Percentiles rank a stretch among this genome's conserved stretches.
Conservation (phyloP, 2,329 filamentous ascomycete genomes). For the Sclerotinia sclerotiorum region DNA sequence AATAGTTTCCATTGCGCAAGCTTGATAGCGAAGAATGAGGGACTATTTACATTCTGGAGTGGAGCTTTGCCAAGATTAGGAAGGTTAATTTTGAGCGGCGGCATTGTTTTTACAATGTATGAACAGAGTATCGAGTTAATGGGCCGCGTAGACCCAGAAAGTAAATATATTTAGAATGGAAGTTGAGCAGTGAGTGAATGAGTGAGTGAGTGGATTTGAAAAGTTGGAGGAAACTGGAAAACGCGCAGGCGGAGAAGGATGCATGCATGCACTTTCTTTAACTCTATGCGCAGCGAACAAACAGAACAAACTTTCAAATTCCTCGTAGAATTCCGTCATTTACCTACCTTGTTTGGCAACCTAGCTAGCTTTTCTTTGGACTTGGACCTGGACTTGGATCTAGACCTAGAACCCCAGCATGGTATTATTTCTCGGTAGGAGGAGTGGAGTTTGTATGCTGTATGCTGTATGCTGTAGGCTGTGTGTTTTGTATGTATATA, state of each 20-base stretch:
- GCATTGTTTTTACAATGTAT: slow-evolving; percentile 98
- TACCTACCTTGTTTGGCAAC: background rate
- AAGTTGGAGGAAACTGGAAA: slow-evolving; percentile 26
- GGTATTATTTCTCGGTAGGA: slow-evolving; percentile 9
- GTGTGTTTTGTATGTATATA: no score
- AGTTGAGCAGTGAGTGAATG: slow-evolving; percentile 13
- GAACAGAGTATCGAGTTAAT: slow-evolving; percentile 94
- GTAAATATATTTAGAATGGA: slow-evolving; percentile 67
- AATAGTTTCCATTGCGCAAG: slow-evolving; percentile 83
- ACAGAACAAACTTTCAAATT: background rate
- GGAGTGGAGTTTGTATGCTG: background rate
- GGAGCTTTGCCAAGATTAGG: slow-evolving; percentile 84
- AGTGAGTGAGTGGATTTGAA: slow-evolving; percentile 23
- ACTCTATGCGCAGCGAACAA: background rate
- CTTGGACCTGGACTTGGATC: no score
- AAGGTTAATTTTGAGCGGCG: slow-evolving; percentile 83
- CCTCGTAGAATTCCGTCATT: slow-evolving; percentile 14
- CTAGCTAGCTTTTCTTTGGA: background rate
- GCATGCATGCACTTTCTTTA: background rate
- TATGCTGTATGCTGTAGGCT: no score
- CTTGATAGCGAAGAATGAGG: slow-evolving; percentile 85
- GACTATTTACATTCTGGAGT: slow-evolving; percentile 88
- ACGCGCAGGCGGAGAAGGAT: no score
- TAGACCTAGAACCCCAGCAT: background rate
- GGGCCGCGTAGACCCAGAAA: slow-evolving; percentile 76